These are phyloP conservation scores for Colletotrichum tamarilloi DNA, from an alignment of 2,329 filamentous ascomycete species.

Conservation along the genomic window DNA sequence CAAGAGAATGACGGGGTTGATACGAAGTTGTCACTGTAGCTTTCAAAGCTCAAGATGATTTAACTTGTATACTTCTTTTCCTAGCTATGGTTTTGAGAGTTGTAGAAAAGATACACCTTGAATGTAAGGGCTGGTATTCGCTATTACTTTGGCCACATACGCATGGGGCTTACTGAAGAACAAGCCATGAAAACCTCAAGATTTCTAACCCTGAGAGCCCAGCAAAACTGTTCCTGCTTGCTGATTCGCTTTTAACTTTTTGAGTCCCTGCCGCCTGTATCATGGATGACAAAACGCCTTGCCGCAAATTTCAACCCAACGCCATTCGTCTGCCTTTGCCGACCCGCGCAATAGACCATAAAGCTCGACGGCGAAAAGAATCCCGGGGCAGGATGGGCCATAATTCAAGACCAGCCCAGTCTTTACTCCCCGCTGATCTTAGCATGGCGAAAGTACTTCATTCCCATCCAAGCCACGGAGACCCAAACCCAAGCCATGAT, in stretches of 20 bases:
- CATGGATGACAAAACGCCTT: neutral
- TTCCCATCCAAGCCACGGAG: slow-evolving; percentile 95
- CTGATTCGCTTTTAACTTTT: neutral
- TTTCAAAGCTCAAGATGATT: neutral
- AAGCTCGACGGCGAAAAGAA: neutral
- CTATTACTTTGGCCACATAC: neutral
- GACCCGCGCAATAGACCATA: neutral
- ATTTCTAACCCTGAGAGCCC: neutral
- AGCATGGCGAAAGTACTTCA: slow-evolving; percentile 99
- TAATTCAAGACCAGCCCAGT: neutral
- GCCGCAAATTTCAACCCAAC: neutral
- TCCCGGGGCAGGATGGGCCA: neutral
- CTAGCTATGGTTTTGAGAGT: neutral
- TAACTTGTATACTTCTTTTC: neutral
- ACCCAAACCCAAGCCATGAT: slow-evolving; percentile 99
- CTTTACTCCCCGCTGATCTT: slow-evolving; percentile 78
- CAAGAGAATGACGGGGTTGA: neutral
- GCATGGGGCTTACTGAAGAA: neutral
- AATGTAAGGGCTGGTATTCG: neutral
- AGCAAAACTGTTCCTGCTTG: neutral
- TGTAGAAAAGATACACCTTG: neutral
- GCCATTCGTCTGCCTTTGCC: neutral
- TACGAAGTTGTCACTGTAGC: neutral
- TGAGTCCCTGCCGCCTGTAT: neutral
- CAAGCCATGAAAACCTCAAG: neutral